Percentiles rank a stretch among this genome's conserved stretches.
Evolutionary conservation across 345 rosid species (phyloP).

Genomic region (Eucalyptus pumila): DNA sequence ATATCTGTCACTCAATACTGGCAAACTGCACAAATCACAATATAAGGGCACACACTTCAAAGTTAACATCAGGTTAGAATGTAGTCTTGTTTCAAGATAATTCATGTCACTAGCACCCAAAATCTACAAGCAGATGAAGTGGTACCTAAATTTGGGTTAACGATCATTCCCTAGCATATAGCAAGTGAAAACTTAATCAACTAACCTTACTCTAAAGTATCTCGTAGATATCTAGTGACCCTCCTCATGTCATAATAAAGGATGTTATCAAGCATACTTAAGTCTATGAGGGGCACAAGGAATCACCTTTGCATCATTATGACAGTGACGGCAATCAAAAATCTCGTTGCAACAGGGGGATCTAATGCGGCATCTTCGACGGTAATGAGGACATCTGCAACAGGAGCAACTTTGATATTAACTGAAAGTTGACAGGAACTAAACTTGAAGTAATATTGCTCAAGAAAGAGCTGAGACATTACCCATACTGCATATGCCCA

Average conservation of each 20-base stretch:
- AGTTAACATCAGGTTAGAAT: not conserved
- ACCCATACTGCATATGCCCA: constrained; percentile 72
- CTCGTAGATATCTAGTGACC: not conserved
- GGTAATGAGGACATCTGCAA: constrained; percentile 65
- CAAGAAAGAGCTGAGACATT: not conserved
- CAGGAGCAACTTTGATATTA: not conserved
- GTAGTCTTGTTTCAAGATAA: not conserved
- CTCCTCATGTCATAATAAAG: not conserved
- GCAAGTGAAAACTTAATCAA: not conserved
- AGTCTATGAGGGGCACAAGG: not conserved
- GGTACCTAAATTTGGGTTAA: not conserved
- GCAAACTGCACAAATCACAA: not conserved
- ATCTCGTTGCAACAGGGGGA: constrained; percentile 85
- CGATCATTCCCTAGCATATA: not conserved
- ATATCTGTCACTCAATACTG: not conserved
- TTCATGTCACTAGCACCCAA: not conserved
- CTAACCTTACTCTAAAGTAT: not conserved
- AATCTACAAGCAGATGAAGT: not conserved
- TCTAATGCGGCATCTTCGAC: constrained; percentile 60
- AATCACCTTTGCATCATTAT: constrained; percentile 59
- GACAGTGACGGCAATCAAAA: constrained; percentile 88
- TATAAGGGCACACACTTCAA: not conserved
- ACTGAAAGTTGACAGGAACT: not conserved
- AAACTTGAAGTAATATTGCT: not conserved
- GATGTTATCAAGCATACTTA: not conserved